phyloP scores from a whole-genome alignment of 345 rosid species.

The Anastatica hierochuntica region DNA sequence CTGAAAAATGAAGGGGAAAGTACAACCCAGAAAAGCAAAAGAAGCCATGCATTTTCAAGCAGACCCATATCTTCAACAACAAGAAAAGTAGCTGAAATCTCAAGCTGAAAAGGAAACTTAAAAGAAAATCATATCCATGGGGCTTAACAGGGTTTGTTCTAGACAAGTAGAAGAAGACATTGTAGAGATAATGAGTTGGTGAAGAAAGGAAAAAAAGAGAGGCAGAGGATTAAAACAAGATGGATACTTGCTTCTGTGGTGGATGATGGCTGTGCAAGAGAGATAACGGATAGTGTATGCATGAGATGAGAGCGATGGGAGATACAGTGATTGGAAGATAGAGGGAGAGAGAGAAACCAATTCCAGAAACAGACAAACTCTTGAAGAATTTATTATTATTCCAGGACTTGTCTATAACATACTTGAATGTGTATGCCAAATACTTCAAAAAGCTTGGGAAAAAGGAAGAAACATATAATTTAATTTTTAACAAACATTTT shows the following conservation, averaged over 20 bases:
- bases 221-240: conserved; percentile 25
- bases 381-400: conserved; percentile 15
- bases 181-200: conserved; percentile 19
- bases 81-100: too few relatives aligned
- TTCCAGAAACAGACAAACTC: conserved; percentile 25
- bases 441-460: too few relatives aligned
- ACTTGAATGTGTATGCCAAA: neutral
- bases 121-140: conserved; percentile 2
- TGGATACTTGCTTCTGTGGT: conserved; percentile 20
- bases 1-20: conserved; percentile 28
- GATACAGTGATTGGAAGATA: too few relatives aligned
- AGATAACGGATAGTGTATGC: conserved; percentile 27
- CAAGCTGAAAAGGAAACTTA: neutral
- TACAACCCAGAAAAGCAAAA: conserved; percentile 33
- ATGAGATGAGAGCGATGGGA: conserved; percentile 28
- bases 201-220: conserved; percentile 9
- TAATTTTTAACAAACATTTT: too few relatives aligned
- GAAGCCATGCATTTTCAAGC: conserved; percentile 27
- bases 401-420: conserved; percentile 11
- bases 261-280: conserved; percentile 21
- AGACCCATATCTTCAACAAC: conserved; percentile 45
- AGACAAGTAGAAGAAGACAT: conserved; percentile 21
- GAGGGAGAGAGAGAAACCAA: conserved; percentile 12
- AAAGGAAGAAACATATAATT: too few relatives aligned
- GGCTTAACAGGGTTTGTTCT: neutral